Percentiles rank a stretch among this genome's conserved stretches.
phyloP scores from a whole-genome alignment of 805 yeast genomes.

The Teunomyces cretensis region DNA sequence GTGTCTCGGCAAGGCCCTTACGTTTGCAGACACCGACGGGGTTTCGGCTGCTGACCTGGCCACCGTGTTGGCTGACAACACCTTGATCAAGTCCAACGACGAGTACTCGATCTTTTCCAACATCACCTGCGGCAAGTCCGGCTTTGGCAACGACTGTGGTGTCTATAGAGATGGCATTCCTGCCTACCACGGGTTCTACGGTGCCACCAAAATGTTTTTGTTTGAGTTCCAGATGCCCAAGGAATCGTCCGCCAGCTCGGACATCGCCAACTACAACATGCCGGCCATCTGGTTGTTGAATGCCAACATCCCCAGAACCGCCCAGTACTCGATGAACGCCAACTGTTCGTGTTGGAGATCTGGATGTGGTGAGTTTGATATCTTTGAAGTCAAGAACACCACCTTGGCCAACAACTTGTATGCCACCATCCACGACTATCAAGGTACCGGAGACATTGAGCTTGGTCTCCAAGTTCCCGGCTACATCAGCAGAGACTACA shows the following conservation, averaged over 20 bases:
- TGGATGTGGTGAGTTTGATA: conserved; percentile 80
- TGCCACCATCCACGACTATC: conserved; percentile 75
- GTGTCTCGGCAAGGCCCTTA: conserved; percentile 68
- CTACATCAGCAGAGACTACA: conserved; percentile 53
- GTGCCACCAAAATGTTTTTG: conserved; percentile 66
- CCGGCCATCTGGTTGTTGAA: conserved; percentile 79
- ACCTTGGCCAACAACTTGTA: conserved; percentile 56
- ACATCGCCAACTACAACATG: conserved; percentile 50
- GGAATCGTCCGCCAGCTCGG: conserved; percentile 38
- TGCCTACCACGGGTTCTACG: conserved; percentile 70
- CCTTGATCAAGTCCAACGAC: conserved; percentile 53
- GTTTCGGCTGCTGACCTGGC: conserved; percentile 42
- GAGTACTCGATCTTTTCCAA: conserved; percentile 64
- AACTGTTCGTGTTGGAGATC: conserved; percentile 76
- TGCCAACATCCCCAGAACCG: conserved; percentile 70
- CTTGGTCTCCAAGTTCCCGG: conserved; percentile 60
- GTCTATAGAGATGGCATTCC: conserved; percentile 74
- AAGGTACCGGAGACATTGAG: conserved; percentile 63
- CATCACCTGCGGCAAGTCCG: conserved; percentile 55
- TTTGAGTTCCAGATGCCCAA: conserved; percentile 70
- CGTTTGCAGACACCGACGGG: conserved; percentile 63
- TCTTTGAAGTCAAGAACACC: conserved; percentile 69
- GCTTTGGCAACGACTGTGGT: conserved; percentile 62
- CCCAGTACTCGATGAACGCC: conserved; percentile 61
- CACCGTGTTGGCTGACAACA: conserved; percentile 49